These are phyloP conservation scores for Agaricales sp. DNA, from an alignment of 1,284 basidiomycete species.

Conservation along the genomic window DNA sequence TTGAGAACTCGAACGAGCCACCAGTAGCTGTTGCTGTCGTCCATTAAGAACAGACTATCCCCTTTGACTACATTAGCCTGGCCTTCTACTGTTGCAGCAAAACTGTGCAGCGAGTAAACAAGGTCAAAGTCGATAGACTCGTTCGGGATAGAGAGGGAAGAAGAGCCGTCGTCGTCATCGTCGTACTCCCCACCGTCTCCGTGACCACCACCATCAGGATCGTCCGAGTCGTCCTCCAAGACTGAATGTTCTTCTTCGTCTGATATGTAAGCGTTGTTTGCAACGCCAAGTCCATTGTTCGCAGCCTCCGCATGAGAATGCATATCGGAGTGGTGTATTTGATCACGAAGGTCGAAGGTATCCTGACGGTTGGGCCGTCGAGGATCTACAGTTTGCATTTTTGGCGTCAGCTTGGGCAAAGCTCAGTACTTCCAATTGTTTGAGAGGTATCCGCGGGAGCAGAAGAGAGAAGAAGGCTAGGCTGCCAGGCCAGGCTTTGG, in stretches of 20 bases:
- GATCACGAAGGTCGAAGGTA: constrained; percentile 60
- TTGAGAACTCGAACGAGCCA: constrained; percentile 95
- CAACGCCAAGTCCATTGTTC: constrained; percentile 14
- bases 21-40: constrained; percentile 97
- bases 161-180: constrained; percentile 68
- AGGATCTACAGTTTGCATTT: neutral
- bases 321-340: constrained; percentile 43
- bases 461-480: too few species aligned
- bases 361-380: constrained; percentile 20
- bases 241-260: constrained; percentile 71
- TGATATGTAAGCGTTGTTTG: constrained; percentile 15
- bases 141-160: constrained; percentile 78
- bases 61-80: constrained; percentile 96
- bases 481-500: too few species aligned
- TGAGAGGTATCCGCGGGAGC: too few species aligned
- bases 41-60: constrained; percentile 87
- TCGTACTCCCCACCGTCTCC: constrained; percentile 57
- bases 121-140: constrained; percentile 88
- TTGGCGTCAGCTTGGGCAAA: neutral
- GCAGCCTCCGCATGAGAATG: constrained; percentile 49
- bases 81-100: constrained; percentile 91
- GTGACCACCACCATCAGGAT: constrained; percentile 67
- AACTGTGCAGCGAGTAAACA: constrained; percentile 85
- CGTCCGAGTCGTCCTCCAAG: constrained; percentile 69
- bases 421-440: too few species aligned